Conservation (phyloP, 768 basidiomycete species). For the Gautieria morchelliformis region DNA sequence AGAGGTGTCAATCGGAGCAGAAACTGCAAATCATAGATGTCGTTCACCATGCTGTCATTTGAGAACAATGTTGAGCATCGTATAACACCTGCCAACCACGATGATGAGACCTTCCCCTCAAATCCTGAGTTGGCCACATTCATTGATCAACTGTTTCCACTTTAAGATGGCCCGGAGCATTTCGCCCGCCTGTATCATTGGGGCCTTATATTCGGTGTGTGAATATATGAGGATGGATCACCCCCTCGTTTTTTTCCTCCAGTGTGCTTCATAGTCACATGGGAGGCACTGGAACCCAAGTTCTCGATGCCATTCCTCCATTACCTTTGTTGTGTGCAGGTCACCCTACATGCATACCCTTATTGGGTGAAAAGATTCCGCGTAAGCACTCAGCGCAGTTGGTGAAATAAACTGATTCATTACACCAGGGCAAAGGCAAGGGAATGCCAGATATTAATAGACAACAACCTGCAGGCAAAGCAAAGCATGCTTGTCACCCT, state of each 20-base stretch:
- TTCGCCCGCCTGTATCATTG: slow-evolving; percentile 71
- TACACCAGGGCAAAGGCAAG: too few relatives aligned
- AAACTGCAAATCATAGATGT: slow-evolving; percentile 65
- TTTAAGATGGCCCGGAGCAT: slow-evolving; percentile 81
- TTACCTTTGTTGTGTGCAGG: slow-evolving; percentile 89
- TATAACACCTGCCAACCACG: slow-evolving; percentile 56
- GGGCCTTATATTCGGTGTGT: slow-evolving; percentile 80
- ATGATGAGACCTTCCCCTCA: slow-evolving; percentile 58
- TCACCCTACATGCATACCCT: slow-evolving; percentile 65
- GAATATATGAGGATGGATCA: not conserved
- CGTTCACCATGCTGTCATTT: not conserved
- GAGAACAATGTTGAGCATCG: slow-evolving; percentile 2
- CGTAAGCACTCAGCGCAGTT: too few relatives aligned
- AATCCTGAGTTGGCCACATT: slow-evolving; percentile 65
- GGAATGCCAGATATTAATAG: too few relatives aligned
- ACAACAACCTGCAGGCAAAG: too few relatives aligned
- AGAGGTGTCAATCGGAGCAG: slow-evolving; percentile 85
- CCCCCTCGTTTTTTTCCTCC: not conserved
- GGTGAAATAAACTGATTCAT: too few relatives aligned
- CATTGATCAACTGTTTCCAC: slow-evolving; percentile 82
- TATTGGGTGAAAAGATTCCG: too few relatives aligned
- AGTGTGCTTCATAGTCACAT: slow-evolving; percentile 92
- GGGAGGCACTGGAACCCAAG: slow-evolving; percentile 85
- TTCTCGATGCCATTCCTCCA: slow-evolving; percentile 41
- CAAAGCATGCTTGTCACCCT: too few relatives aligned